A percentile compares a stretch with the other conserved stretches of the same genome.
These are phyloP conservation scores for Oropetium thomaeum DNA, from an alignment of 176 grass and related monocot species.

Conservation along the genomic window DNA sequence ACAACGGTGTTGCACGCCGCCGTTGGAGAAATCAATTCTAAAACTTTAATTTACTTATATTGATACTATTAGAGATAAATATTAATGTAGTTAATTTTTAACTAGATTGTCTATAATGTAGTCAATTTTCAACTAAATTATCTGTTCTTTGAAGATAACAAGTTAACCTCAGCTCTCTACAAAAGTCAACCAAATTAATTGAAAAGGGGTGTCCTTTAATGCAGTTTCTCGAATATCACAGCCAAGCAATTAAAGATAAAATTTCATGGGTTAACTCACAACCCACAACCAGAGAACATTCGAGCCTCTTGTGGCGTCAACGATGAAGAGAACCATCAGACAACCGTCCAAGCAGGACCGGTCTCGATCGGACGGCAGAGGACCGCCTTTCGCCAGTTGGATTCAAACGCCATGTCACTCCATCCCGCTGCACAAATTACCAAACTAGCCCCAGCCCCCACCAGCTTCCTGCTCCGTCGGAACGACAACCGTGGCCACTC, in stretches of 20 bases:
- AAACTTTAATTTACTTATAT: too few relatives aligned
- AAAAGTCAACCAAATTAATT: slow-evolving; percentile 15
- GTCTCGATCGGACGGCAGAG: slow-evolving; percentile 40
- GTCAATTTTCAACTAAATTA: too few relatives aligned
- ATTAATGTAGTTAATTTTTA: too few relatives aligned
- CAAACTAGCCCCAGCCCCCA: slow-evolving; percentile 9
- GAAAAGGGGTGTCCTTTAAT: neutral
- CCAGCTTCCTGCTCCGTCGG: slow-evolving; percentile 24
- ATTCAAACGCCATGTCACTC: slow-evolving; percentile 30
- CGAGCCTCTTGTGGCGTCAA: neutral
- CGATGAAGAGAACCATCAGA: neutral
- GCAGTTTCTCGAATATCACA: neutral
- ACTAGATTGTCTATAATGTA: too few relatives aligned
- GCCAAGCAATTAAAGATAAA: neutral
- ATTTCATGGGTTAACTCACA: neutral
- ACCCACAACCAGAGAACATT: neutral
- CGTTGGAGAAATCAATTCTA: too few relatives aligned
- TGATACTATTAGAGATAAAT: too few relatives aligned
- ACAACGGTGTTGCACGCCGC: too few relatives aligned
- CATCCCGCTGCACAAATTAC: slow-evolving; percentile 9
- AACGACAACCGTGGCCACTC: slow-evolving; percentile 9
- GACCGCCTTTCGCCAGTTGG: slow-evolving; percentile 11
- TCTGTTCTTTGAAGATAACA: too few relatives aligned
- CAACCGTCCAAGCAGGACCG: neutral
- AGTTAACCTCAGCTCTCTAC: neutral